These are phyloP conservation scores for Podaxis sp. DNA, from an alignment of 768 basidiomycete genomes.

Conservation along the genomic window DNA sequence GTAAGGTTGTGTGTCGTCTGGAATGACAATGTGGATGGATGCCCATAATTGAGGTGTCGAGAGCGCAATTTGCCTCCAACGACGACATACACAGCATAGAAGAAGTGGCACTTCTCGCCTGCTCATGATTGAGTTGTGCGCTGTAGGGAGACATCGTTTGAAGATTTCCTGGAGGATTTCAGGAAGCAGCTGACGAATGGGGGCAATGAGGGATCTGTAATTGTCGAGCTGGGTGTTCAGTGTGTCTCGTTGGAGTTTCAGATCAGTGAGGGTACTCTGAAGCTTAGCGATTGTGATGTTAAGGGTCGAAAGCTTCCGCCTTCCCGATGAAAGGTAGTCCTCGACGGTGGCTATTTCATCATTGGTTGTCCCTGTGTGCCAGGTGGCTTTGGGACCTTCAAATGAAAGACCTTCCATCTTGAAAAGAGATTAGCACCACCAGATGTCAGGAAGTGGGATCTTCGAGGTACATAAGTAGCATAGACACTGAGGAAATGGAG, in stretches of 20 bases:
- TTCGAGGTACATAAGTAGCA: no score
- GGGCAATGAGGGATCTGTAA: slow-evolving; percentile 3
- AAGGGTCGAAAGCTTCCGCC: not conserved
- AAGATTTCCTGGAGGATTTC: slow-evolving; percentile 25
- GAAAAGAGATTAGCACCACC: no score
- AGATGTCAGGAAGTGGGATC: no score
- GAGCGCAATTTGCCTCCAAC: slow-evolving; percentile 20
- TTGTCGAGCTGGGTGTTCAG: not conserved
- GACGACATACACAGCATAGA: slow-evolving; percentile 19
- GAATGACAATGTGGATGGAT: slow-evolving; percentile 20
- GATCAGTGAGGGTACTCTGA: not conserved
- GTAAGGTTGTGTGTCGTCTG: not conserved
- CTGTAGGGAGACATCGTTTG: slow-evolving; percentile 17
- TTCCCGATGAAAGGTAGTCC: not conserved
- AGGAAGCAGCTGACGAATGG: slow-evolving; percentile 18
- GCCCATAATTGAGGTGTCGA: slow-evolving; percentile 22
- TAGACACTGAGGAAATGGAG: no score
- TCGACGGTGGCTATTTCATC: not conserved
- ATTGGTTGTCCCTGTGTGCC: no score
- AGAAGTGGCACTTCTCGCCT: slow-evolving; percentile 18
- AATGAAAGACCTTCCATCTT: no score
- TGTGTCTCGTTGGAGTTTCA: not conserved
- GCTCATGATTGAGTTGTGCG: slow-evolving; percentile 17
- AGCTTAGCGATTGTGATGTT: not conserved
- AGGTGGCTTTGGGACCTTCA: no score